phyloP scores from a whole-genome alignment of 805 yeast species.

The Huiozyma sinensis region DNA sequence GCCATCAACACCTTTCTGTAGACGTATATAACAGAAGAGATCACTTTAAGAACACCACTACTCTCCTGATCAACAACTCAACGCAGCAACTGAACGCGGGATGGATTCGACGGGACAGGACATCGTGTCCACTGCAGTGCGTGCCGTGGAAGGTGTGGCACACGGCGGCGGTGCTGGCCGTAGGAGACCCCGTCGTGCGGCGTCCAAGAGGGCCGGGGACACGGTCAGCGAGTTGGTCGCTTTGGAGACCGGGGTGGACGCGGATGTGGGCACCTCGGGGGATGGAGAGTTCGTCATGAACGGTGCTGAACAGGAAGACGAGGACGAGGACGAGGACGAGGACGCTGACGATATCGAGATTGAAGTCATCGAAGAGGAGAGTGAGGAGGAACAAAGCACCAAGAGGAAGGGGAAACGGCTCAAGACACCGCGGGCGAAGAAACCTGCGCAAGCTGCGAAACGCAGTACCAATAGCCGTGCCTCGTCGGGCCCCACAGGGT shows the following conservation, averaged over 20 bases:
- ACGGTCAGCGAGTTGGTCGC: neutral
- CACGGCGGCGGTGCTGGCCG: neutral
- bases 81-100: too few species aligned
- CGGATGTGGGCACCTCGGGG: conserved; percentile 3
- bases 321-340: conserved; percentile 12
- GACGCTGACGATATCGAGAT: conserved; percentile 3
- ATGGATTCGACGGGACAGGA: too few species aligned
- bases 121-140: too few species aligned
- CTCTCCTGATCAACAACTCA: too few species aligned
- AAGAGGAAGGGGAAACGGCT: neutral
- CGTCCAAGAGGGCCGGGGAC: conserved; percentile 1
- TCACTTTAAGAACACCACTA: too few species aligned
- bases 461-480: conserved; percentile 10
- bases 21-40: too few species aligned
- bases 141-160: too few species aligned
- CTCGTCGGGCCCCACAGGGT: too few species aligned
- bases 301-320: conserved; percentile 3
- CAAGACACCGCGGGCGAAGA: neutral
- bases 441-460: conserved; percentile 4
- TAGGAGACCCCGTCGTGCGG: conserved; percentile 9
- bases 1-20: neutral
- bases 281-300: conserved; percentile 6
- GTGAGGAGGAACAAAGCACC: neutral
- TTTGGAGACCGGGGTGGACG: neutral
- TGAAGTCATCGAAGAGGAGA: conserved; percentile 3